These are phyloP conservation scores for Alternaria rosae DNA, from an alignment of 2,329 filamentous ascomycete genomes.

Conservation along the genomic window DNA sequence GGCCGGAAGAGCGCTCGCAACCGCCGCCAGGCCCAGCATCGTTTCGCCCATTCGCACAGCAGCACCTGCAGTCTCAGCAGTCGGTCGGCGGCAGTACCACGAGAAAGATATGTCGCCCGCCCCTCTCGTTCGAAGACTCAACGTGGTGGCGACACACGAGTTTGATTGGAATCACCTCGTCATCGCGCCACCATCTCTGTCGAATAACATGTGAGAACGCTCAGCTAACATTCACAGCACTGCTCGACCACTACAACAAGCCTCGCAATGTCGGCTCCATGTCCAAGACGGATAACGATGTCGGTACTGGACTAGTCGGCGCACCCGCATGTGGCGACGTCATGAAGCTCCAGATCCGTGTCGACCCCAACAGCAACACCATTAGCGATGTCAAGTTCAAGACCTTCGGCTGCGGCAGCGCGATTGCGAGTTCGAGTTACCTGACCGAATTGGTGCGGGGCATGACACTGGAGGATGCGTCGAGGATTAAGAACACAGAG, in stretches of 20 bases:
- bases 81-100: slow-evolving; percentile 63
- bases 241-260: slow-evolving; percentile 81
- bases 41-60: slow-evolving; percentile 55
- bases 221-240: slow-evolving; percentile 55
- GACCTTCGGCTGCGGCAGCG: slow-evolving; percentile 93
- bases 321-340: slow-evolving; percentile 93
- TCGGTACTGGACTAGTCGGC: slow-evolving; percentile 89
- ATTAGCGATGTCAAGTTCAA: slow-evolving; percentile 98
- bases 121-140: background rate
- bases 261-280: slow-evolving; percentile 82
- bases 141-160: slow-evolving; percentile 21
- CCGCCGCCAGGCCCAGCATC: slow-evolving; percentile 59
- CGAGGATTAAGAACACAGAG: slow-evolving; percentile 93
- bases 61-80: slow-evolving; percentile 51
- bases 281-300: slow-evolving; percentile 79
- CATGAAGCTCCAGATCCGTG: slow-evolving; percentile 92
- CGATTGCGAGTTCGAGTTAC: slow-evolving; percentile 94
- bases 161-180: slow-evolving; percentile 10
- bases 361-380: slow-evolving; percentile 85
- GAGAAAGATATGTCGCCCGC: slow-evolving; percentile 66
- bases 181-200: slow-evolving; percentile 1
- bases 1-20: slow-evolving; percentile 59
- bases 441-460: slow-evolving; percentile 92
- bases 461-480: slow-evolving; percentile 95
- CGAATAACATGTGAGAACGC: slow-evolving; percentile 18